These are phyloP conservation scores for Novymonas esmeraldas DNA, from an alignment of 208 protist genomes.

Conservation along the genomic window DNA sequence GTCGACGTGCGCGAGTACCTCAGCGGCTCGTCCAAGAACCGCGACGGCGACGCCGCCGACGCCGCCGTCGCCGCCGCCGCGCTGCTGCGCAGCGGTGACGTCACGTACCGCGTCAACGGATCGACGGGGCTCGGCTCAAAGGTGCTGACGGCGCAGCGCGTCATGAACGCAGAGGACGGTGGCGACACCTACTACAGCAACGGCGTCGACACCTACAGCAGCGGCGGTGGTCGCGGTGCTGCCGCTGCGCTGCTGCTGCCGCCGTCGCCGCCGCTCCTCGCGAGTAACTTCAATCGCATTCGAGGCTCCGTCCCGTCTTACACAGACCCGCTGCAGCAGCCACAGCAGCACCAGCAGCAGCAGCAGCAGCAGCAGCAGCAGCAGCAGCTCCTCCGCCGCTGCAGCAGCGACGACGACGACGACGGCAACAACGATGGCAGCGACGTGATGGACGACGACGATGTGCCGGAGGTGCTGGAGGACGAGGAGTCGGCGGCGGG, in stretches of 20 bases:
- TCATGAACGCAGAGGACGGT: background rate
- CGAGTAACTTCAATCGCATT: conserved; percentile 44
- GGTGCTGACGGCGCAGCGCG: conserved; percentile 6
- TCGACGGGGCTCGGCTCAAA: conserved; percentile 13
- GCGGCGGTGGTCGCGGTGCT: background rate
- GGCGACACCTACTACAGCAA: background rate
- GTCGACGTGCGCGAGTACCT: conserved; percentile 58
- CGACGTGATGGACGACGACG: background rate
- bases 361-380: background rate
- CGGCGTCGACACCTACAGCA: background rate
- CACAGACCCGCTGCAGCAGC: conserved; percentile 32
- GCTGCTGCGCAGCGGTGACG: conserved; percentile 1
- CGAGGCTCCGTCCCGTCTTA: conserved; percentile 34
- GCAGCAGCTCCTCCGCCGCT: too few relatives aligned
- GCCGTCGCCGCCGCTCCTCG: conserved; percentile 8
- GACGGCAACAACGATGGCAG: too few relatives aligned
- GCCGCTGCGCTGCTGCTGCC: background rate
- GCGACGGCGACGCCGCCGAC: background rate
- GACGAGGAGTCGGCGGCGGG: background rate
- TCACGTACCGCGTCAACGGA: background rate
- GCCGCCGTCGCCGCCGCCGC: background rate
- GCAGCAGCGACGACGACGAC: too few relatives aligned
- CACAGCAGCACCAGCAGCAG: background rate
- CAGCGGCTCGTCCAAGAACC: conserved; percentile 3
- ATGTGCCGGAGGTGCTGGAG: background rate